phyloP scores from a whole-genome alignment of 1,139 yeast species.

The Pichia norvegensis region DNA sequence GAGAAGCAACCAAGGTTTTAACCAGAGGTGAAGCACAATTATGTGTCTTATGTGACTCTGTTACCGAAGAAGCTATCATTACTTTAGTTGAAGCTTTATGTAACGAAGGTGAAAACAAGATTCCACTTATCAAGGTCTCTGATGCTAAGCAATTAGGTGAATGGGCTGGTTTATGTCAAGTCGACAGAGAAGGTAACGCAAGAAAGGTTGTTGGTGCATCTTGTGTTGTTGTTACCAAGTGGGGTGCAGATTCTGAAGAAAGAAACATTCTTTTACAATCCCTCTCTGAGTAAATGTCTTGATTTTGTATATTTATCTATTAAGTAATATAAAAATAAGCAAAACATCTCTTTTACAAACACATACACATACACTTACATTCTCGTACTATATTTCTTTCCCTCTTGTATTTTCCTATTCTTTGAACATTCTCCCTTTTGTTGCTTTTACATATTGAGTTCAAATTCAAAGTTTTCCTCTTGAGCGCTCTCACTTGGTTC shows the following conservation, averaged over 20 bases:
- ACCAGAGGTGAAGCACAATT: slow-evolving; percentile 97
- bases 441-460: not conserved
- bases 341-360: not conserved
- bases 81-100: slow-evolving; percentile 99
- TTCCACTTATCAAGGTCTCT: slow-evolving; percentile 97
- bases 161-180: slow-evolving; percentile 99
- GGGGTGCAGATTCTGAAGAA: slow-evolving; percentile 99
- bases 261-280: slow-evolving; percentile 95
- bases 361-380: too few relatives aligned
- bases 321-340: too few relatives aligned
- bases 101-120: slow-evolving; percentile 94
- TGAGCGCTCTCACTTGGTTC: slow-evolving; percentile 21
- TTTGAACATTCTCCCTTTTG: too few relatives aligned
- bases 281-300: slow-evolving; percentile 74
- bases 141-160: slow-evolving; percentile 99
- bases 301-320: not conserved
- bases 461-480: slow-evolving; percentile 8
- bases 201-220: slow-evolving; percentile 99
- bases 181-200: slow-evolving; percentile 99
- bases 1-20: slow-evolving; percentile 99
- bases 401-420: too few relatives aligned
- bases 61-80: slow-evolving; percentile 94
- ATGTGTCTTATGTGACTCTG: slow-evolving; percentile 96
- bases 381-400: too few relatives aligned
- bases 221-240: slow-evolving; percentile 98